phyloP scores from a whole-genome alignment of 1,284 basidiomycete species.

The Leccinum insolens region DNA sequence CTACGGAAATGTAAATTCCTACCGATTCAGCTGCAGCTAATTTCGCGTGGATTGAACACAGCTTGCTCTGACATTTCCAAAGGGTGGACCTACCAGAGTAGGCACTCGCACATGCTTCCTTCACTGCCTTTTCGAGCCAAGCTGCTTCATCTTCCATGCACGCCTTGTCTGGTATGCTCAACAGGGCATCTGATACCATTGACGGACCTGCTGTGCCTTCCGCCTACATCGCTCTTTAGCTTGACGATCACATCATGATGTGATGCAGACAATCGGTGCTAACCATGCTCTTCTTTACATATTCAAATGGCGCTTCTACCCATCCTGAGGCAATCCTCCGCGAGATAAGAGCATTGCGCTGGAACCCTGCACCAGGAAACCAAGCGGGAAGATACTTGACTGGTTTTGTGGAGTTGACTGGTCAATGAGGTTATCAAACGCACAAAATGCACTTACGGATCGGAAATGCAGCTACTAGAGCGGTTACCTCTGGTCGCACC shows the following conservation, averaged over 20 bases:
- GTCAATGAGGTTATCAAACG: background rate
- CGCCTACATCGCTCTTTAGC: conserved; percentile 8
- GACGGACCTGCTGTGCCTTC: conserved; percentile 25
- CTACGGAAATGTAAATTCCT: conserved; percentile 5
- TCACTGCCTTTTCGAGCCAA: conserved; percentile 22
- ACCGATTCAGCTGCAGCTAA: conserved; percentile 28
- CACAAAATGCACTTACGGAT: conserved; percentile 16
- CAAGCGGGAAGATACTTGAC: conserved; percentile 26
- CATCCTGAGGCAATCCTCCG: conserved; percentile 8
- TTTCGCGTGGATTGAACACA: background rate
- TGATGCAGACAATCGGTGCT: conserved; percentile 5
- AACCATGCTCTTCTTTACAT: conserved; percentile 26
- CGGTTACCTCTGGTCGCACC: conserved; percentile 22
- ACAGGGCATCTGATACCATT: conserved; percentile 26
- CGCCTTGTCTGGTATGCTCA: conserved; percentile 11
- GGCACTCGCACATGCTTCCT: conserved; percentile 23
- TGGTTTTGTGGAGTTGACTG: background rate
- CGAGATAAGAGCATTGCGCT: conserved; percentile 16
- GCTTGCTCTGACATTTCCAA: background rate
- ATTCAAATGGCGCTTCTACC: conserved; percentile 25
- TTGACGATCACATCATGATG: background rate
- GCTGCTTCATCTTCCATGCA: conserved; percentile 12
- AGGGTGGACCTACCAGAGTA: conserved; percentile 18
- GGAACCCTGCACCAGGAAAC: conserved; percentile 26
- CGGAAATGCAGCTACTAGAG: conserved; percentile 22